Evolutionary conservation across 225 moss, liverwort and hornwort genomes (phyloP).

Genomic region (Straminergon stramineum): DNA sequence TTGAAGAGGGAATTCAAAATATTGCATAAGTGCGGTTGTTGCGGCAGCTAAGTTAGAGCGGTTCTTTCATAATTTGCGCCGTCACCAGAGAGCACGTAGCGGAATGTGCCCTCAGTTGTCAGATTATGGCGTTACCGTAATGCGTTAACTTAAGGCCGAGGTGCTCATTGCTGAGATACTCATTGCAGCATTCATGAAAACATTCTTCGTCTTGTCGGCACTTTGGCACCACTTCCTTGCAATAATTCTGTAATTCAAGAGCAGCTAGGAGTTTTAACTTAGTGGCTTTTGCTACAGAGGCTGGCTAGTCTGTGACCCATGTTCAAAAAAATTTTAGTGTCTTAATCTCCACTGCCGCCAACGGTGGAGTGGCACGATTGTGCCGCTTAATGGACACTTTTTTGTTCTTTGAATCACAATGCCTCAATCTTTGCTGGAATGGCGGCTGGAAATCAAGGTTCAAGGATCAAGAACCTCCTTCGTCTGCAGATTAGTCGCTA

Average conservation of each 20-base stretch:
- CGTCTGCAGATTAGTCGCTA: background rate
- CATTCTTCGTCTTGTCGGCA: background rate
- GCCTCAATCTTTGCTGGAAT: background rate
- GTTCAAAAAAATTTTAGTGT: background rate
- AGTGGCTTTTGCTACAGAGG: background rate
- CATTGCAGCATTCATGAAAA: background rate
- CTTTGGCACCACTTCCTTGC: background rate
- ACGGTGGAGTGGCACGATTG: background rate
- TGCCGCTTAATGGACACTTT: background rate
- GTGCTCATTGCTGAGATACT: background rate
- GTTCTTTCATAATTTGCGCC: background rate
- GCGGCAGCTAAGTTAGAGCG: no score
- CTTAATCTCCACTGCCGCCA: background rate
- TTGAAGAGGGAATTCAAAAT: background rate
- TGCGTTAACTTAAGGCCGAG: background rate
- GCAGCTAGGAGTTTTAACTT: background rate
- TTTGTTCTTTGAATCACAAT: background rate
- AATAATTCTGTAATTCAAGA: background rate
- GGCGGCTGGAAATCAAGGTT: background rate
- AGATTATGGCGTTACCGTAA: background rate
- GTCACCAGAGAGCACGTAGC: background rate
- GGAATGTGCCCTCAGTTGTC: background rate
- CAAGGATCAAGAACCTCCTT: background rate
- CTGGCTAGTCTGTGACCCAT: background rate
- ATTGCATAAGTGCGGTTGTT: background rate